phyloP scores from a whole-genome alignment of 176 grass and related monocot species.

The Aechmea fasciata region DNA sequence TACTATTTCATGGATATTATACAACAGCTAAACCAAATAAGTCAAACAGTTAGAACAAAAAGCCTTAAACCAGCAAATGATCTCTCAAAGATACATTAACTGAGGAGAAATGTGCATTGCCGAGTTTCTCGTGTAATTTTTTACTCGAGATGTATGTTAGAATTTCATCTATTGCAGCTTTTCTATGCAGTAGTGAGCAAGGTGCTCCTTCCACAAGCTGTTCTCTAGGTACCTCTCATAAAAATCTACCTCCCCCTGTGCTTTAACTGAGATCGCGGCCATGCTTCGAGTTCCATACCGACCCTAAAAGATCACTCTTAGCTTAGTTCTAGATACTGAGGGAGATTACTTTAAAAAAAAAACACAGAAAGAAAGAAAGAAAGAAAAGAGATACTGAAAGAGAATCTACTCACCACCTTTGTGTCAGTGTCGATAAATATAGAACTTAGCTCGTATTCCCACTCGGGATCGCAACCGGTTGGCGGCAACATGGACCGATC shows the following conservation, averaged over 20 bases:
- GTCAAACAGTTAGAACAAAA: no score
- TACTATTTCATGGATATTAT: no score
- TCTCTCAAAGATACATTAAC: no score
- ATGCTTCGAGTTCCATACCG: slow-evolving; percentile 85
- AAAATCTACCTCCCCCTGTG: slow-evolving; percentile 36
- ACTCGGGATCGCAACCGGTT: slow-evolving; percentile 46
- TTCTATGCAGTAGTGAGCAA: slow-evolving; percentile 37
- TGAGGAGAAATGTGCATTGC: no score
- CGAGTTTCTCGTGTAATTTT: no score
- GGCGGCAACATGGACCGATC: slow-evolving; percentile 36
- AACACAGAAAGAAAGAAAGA: no score
- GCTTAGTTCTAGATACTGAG: not conserved
- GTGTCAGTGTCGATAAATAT: slow-evolving; percentile 59
- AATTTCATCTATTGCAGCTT: slow-evolving; percentile 7
- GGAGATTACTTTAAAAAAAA: not conserved
- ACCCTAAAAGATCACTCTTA: slow-evolving; percentile 22
- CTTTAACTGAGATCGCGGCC: slow-evolving; percentile 40
- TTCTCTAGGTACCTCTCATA: slow-evolving; percentile 60
- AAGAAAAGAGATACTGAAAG: not conserved
- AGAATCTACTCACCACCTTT: slow-evolving; percentile 27
- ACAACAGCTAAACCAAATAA: no score
- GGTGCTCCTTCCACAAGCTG: slow-evolving; percentile 50
- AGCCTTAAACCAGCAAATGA: no score
- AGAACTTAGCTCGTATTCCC: slow-evolving; percentile 56
- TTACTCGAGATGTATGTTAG: not conserved